A percentile compares a stretch with the other conserved stretches of the same genome.
Conservation (phyloP, 176 grass and related monocot genomes). For the Leersia perrieri region DNA sequence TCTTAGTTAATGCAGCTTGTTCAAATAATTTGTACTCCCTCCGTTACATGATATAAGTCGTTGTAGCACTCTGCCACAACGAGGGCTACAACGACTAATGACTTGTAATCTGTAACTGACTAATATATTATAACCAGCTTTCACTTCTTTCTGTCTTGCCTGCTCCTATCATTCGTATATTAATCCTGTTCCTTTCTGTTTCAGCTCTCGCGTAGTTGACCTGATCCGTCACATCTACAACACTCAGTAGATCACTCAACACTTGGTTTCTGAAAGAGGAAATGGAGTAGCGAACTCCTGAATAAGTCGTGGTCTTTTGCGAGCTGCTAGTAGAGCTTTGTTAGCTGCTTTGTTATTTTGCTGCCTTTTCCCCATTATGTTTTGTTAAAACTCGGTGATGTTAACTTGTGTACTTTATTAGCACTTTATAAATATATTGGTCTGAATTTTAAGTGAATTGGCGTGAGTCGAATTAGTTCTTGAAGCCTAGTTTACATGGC, state of each 20-base stretch:
- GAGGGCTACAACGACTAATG: too few species aligned
- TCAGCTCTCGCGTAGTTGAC: conserved; percentile 62
- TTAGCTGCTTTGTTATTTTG: background rate
- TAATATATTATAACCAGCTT: too few species aligned
- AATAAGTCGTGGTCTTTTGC: background rate
- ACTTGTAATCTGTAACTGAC: too few species aligned
- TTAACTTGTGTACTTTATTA: background rate
- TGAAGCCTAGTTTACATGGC: background rate
- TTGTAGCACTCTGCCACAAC: too few species aligned
- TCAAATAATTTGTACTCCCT: too few species aligned
- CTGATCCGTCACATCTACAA: conserved; percentile 60
- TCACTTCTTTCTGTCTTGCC: too few species aligned
- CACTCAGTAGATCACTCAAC: conserved; percentile 15
- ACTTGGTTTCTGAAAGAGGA: background rate
- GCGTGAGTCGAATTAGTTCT: too few species aligned
- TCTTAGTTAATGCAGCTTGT: background rate
- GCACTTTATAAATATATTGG: background rate
- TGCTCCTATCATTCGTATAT: background rate
- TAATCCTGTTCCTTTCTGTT: background rate
- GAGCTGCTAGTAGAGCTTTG: background rate
- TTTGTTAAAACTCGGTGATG: background rate
- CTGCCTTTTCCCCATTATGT: background rate
- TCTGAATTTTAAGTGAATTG: background rate
- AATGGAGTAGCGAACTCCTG: background rate
- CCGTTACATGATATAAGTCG: too few species aligned